These are phyloP conservation scores for Boechera stricta DNA, from an alignment of 345 rosid genomes.

Conservation along the genomic window DNA sequence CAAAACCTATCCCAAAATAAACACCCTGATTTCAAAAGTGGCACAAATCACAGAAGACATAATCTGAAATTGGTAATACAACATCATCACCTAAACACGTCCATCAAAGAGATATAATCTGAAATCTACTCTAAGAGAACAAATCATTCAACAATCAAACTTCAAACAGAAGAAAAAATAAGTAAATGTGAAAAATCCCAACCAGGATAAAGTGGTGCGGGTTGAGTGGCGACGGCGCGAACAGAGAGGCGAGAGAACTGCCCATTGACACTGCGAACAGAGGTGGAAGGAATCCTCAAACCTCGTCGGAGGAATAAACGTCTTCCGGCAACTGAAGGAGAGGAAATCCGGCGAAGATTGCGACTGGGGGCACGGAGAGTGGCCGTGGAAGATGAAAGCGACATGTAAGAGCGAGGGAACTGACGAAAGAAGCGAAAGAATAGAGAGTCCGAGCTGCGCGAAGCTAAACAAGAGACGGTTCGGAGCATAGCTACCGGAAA, in stretches of 20 bases:
- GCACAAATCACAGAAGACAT: slow-evolving; percentile 9
- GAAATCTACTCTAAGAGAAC: slow-evolving; percentile 3
- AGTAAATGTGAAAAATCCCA: not conserved
- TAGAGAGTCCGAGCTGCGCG: slow-evolving; percentile 54
- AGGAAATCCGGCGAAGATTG: slow-evolving; percentile 46
- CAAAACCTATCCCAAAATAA: not conserved
- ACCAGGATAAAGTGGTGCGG: slow-evolving; percentile 69
- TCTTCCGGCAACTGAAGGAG: slow-evolving; percentile 44
- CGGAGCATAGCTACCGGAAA: slow-evolving; percentile 62
- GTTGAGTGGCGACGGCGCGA: slow-evolving; percentile 73
- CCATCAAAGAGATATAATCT: slow-evolving; percentile 3
- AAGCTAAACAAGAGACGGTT: slow-evolving; percentile 55
- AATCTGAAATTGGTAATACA: slow-evolving; percentile 4
- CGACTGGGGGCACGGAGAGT: slow-evolving; percentile 32
- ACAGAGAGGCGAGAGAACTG: slow-evolving; percentile 61
- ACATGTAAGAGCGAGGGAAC: slow-evolving; percentile 48
- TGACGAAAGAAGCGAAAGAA: slow-evolving; percentile 54
- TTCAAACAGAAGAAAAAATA: not conserved
- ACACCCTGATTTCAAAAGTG: not conserved
- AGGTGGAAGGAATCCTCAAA: slow-evolving; percentile 39
- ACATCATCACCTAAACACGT: slow-evolving; percentile 2
- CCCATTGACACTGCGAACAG: slow-evolving; percentile 45
- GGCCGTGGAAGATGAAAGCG: slow-evolving; percentile 43
- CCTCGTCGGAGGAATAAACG: slow-evolving; percentile 55
- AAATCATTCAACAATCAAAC: slow-evolving; percentile 6